phyloP scores from a whole-genome alignment of 352 stramenopile genomes.

The Plasmopara viticola region DNA sequence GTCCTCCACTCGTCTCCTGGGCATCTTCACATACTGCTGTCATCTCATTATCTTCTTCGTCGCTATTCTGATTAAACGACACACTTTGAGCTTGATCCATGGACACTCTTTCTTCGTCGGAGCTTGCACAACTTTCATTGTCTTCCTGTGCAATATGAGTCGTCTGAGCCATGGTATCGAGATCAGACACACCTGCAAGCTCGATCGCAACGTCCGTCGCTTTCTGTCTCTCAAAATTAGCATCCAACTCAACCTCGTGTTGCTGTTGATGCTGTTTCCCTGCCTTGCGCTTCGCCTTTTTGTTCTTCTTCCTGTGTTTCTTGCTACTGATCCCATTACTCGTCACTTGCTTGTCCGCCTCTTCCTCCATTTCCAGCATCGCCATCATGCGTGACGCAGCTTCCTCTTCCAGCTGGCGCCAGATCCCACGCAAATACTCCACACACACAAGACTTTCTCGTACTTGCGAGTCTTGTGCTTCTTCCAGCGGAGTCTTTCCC shows the following conservation, averaged over 20 bases:
- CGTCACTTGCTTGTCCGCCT: conserved; percentile 8
- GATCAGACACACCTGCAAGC: neutral
- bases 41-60: conserved; percentile 11
- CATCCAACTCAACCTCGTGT: conserved; percentile 10
- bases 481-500: conserved; percentile 73
- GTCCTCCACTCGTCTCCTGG: neutral
- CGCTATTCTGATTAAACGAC: conserved; percentile 12
- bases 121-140: conserved; percentile 13
- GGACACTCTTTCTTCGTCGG: conserved; percentile 20
- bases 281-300: conserved; percentile 61
- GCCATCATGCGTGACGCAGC: conserved; percentile 69
- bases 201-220: neutral
- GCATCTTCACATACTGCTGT: conserved; percentile 1
- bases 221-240: conserved; percentile 5
- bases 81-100: conserved; percentile 7
- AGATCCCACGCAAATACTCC: conserved; percentile 50
- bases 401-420: conserved; percentile 71
- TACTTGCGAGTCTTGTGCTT: conserved; percentile 62
- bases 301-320: conserved; percentile 70
- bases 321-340: conserved; percentile 18
- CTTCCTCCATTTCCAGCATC: conserved; percentile 81
- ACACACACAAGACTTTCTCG: conserved; percentile 53
- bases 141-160: conserved; percentile 7
- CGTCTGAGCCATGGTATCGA: neutral
- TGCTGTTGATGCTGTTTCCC: conserved; percentile 25